Evolutionary conservation across 257 asterid genomes (phyloP).

Genomic region (Verbena officinalis): DNA sequence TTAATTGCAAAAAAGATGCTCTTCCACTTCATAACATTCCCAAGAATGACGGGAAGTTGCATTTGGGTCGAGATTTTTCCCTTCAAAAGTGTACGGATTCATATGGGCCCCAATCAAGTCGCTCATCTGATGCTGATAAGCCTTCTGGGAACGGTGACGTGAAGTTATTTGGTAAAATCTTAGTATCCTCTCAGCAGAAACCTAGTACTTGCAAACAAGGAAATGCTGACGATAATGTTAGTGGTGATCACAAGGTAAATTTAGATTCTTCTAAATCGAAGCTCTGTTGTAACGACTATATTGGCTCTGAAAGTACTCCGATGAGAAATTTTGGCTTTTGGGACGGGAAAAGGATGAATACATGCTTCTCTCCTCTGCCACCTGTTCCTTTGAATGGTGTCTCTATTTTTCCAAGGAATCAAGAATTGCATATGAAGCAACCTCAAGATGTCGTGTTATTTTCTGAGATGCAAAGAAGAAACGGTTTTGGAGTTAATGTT

Average conservation of each 20-base stretch:
- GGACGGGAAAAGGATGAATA: conserved; percentile 57
- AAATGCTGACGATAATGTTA: conserved; percentile 34
- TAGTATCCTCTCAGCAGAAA: conserved; percentile 58
- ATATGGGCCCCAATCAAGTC: conserved; percentile 40
- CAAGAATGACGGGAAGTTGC: conserved; percentile 40
- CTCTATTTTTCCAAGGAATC: conserved; percentile 49
- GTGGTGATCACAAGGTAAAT: conserved; percentile 46
- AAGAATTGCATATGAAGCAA: conserved; percentile 59
- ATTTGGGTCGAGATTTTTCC: conserved; percentile 41
- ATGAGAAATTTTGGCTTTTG: conserved; percentile 52
- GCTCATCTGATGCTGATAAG: conserved; percentile 59
- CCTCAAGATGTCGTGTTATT: conserved; percentile 47
- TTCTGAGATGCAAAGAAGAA: conserved; percentile 75
- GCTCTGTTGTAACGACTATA: conserved; percentile 43
- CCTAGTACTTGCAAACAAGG: conserved; percentile 37
- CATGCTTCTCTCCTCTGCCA: conserved; percentile 53
- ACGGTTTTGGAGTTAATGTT: conserved; percentile 57
- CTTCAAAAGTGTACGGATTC: conserved; percentile 52
- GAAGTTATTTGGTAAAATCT: conserved; percentile 89
- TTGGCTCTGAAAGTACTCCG: conserved; percentile 49
- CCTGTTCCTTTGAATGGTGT: conserved; percentile 66
- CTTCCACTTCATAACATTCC: conserved; percentile 37
- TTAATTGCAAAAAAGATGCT: conserved; percentile 40
- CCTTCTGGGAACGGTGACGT: conserved; percentile 74
- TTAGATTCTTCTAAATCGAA: conserved; percentile 48